Percentiles rank a stretch among this genome's conserved stretches.
phyloP scores from a whole-genome alignment of 225 moss, liverwort and hornwort genomes.

The Lunularia cruciata region DNA sequence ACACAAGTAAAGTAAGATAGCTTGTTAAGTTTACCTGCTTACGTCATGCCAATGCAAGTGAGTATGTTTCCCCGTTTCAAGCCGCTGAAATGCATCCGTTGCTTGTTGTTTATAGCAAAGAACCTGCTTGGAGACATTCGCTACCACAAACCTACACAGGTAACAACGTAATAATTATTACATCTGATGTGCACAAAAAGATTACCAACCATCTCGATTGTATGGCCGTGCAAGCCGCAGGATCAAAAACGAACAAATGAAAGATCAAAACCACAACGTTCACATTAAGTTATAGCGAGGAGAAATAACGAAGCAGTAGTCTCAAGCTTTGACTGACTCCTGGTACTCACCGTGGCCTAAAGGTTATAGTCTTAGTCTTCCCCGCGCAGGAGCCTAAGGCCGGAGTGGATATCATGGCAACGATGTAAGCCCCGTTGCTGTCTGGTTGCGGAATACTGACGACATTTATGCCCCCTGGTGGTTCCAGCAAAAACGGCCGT shows the following conservation, averaged over 20 bases:
- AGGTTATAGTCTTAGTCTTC: slow-evolving; percentile 85
- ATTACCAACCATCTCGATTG: too few relatives aligned
- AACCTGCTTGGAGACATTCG: slow-evolving; percentile 74
- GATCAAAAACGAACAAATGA: background rate
- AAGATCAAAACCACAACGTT: background rate
- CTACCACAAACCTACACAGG: slow-evolving; percentile 56
- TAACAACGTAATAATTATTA: too few relatives aligned
- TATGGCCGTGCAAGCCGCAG: background rate
- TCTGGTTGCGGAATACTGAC: slow-evolving; percentile 72
- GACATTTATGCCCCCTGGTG: slow-evolving; percentile 68
- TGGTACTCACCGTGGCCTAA: slow-evolving; percentile 72
- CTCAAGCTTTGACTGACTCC: background rate
- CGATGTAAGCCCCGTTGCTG: slow-evolving; percentile 74
- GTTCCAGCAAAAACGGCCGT: slow-evolving; percentile 75
- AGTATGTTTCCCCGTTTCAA: slow-evolving; percentile 70
- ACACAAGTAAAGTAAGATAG: background rate
- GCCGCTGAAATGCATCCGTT: slow-evolving; percentile 70
- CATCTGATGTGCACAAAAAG: too few relatives aligned
- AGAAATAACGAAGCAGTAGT: background rate
- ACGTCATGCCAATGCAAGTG: slow-evolving; percentile 85
- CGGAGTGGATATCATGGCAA: slow-evolving; percentile 80
- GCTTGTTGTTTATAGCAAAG: slow-evolving; percentile 90
- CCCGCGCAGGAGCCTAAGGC: slow-evolving; percentile 86
- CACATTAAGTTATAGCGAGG: background rate
- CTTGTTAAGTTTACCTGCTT: slow-evolving; percentile 52